Evolutionary conservation across 2,329 filamentous ascomycete genomes (phyloP), one percentile per base, ranked within the genome.

Genomic region (Plenodomus tracheiphilus): DNA sequence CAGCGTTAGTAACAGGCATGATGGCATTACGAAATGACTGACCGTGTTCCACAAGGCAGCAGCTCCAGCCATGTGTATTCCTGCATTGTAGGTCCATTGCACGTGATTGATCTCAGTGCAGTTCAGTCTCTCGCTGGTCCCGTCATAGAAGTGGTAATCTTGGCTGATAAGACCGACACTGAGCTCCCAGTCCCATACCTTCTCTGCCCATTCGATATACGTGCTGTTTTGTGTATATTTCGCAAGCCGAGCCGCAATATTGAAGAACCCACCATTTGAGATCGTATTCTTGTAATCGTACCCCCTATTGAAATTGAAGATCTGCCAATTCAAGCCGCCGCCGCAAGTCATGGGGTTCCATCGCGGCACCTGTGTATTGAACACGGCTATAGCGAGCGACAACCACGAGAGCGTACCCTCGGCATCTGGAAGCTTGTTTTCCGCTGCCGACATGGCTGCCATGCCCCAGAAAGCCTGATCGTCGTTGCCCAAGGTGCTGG

Each of bases 211-310:
- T 6, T 85, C 78, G 9, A 52, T 16, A 42, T 67, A 68, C 16
- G 61, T 65, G 20, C 77, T 66, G 61, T 88, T 85, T 15, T 81
- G 82, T 0, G 85, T 87, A 42, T 82, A 83, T 42, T 85, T 81
- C 9, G 85, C 86, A 13, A 92, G 77, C 11, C 88, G 84, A 0
- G 89, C 87, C 1, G 87, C 85, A 28, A 94, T 79, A 68, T 91
- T 86, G 72, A 94, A 91, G 69, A 94, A 85, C 10, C 84, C 85
- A 32, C 87, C 88, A 68, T 92, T 93, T 49, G 85, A 85, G 57
- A 91, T 81, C 11, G 84, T 80, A 74, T 91, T 91, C 71, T 91
- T 93, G 79, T 93, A 92, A 60, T 83, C 79, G 65, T 89, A 85
- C 15, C 89, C 89, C 53, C 85, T 85, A 66, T 93, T 91, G 58